Evolutionary conservation across 129 eudicot genomes (phyloP), one percentile per base, ranked within the genome.

Genomic region (Cynara cardunculus): DNA sequence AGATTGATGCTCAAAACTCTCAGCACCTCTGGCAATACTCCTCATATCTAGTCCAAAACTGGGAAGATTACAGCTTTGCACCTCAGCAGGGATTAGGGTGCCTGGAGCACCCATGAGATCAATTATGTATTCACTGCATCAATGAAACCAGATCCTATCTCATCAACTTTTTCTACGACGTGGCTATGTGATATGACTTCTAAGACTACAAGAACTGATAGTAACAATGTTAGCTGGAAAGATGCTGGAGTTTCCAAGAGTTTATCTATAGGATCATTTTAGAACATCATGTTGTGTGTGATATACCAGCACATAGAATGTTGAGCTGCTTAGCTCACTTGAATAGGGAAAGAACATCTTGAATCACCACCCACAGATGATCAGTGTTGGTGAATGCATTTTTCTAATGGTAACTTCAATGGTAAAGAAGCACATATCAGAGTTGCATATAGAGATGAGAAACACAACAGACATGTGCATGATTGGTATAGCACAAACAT

Each of bases 81-180:
- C 90, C 88, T 93, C 98, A 27, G 90, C 84, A 74, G 98, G 98
- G 73, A 93, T 93, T 56, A 93, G 87, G 24, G 98, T 84, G 34
- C 98, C 98, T 19, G 98, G 98, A 81, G 97, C 97, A 69, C 97
- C 97, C 98, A 93, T 93, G 70, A 93, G 83, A 87, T 93, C 98
- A 79, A 93, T 88, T 39, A 93, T 93, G 81, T 84, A 91, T 83
- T 93, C 98, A 69, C 98, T 93, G 97, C 91, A 85, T 74, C 59
- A 81, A 86, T 56, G 16, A 37, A 85, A 89, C 73, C 71, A 80
- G 27, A 72, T 78, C 76, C 53, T 71, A 77, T 27, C 65, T 56
- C 65, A 79, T 76, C 69, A 80, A 80, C 75, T 64, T 64, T 64
- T 53, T 31, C 62, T 22, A 12, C 24, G 18, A 64, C 69, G 27